Percentiles rank a stretch among this genome's conserved stretches.
Evolutionary conservation across 306 rosid genomes (phyloP).

Genomic region (Trifolium repens): DNA sequence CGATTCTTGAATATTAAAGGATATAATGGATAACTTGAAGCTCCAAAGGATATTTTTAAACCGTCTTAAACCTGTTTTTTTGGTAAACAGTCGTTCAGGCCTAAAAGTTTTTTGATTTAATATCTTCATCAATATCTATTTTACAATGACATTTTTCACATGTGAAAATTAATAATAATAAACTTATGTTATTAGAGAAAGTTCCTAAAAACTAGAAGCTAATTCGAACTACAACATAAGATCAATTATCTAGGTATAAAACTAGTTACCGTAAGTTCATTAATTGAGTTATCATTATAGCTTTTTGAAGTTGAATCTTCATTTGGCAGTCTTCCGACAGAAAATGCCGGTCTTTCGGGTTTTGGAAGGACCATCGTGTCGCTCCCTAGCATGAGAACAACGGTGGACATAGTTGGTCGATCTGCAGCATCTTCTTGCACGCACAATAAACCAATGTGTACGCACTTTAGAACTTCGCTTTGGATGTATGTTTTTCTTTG

Average conservation of each 20-base stretch:
- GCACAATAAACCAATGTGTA: not conserved
- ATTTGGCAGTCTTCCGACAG: not conserved
- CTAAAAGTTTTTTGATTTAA: too few species aligned
- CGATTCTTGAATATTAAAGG: too few species aligned
- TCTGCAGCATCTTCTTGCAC: not conserved
- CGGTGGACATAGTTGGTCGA: not conserved
- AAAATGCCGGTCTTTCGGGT: not conserved
- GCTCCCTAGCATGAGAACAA: not conserved
- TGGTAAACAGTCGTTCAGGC: too few species aligned
- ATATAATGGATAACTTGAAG: too few species aligned
- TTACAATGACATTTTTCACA: too few species aligned
- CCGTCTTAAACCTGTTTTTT: too few species aligned
- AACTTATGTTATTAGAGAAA: too few species aligned
- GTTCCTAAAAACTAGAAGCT: not conserved
- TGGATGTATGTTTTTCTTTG: not conserved
- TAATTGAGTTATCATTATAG: slow-evolving; percentile 28
- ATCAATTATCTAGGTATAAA: slow-evolving; percentile 19
- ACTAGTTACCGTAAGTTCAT: slow-evolving; percentile 5
- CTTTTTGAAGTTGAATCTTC: slow-evolving; percentile 15
- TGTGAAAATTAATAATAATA: too few species aligned
- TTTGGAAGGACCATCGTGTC: not conserved
- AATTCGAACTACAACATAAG: not conserved
- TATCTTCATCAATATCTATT: too few species aligned
- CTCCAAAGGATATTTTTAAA: too few species aligned
- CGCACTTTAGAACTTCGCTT: not conserved